These are phyloP conservation scores for Pseudopithomyces maydicus DNA, from an alignment of 2,329 filamentous ascomycete genomes.

Conservation along the genomic window DNA sequence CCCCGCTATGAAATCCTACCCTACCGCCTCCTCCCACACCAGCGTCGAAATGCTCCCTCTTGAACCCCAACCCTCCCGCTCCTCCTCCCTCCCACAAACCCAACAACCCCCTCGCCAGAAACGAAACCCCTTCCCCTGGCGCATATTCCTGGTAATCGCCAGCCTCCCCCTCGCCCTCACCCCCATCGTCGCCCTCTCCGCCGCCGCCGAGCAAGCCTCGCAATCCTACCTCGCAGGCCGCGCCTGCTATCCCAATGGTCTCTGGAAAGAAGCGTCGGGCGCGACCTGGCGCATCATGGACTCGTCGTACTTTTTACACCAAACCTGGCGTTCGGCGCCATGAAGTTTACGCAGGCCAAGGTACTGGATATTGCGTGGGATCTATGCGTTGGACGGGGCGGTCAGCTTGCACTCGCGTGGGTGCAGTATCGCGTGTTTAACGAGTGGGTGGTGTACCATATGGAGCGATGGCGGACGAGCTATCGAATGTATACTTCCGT, in stretches of 20 bases:
- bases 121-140: conserved; percentile 23
- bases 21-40: too few species aligned
- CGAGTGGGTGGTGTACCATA: conserved; percentile 41
- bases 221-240: conserved; percentile 30
- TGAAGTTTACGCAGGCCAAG: conserved; percentile 44
- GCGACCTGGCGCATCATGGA: conserved; percentile 44
- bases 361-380: conserved; percentile 47
- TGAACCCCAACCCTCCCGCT: too few species aligned
- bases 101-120: background rate
- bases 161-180: conserved; percentile 27
- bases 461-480: conserved; percentile 39
- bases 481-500: conserved; percentile 37
- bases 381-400: conserved; percentile 42
- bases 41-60: background rate
- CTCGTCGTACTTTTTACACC: conserved; percentile 39
- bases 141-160: conserved; percentile 20
- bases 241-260: conserved; percentile 39
- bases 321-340: conserved; percentile 35
- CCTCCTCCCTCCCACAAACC: background rate
- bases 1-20: too few species aligned
- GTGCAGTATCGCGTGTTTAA: conserved; percentile 46
- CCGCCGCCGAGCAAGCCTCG: conserved; percentile 33
- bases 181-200: conserved; percentile 32
- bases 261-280: conserved; percentile 31
- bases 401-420: conserved; percentile 37